Conservation (phyloP, 306 rosid species). For the Coriaria nepalensis region DNA sequence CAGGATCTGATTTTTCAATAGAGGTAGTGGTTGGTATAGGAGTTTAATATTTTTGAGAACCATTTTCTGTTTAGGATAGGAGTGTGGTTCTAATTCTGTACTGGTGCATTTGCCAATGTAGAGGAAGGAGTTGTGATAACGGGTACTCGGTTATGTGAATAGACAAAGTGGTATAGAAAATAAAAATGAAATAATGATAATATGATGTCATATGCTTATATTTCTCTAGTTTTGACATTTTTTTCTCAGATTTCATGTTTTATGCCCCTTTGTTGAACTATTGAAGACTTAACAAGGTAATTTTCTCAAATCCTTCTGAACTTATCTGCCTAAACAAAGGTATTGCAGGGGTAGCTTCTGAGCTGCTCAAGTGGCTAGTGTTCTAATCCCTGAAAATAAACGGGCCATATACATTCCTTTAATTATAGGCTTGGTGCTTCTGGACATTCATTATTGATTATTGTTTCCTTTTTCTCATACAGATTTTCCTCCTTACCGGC, state of each 20-base stretch:
- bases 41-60: constrained; percentile 45
- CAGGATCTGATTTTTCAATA: constrained; percentile 31
- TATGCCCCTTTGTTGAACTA: neutral
- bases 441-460: too few relatives aligned
- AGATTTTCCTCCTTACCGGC: too few relatives aligned
- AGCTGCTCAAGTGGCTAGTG: too few relatives aligned
- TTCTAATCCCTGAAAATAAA: too few relatives aligned
- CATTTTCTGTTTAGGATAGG: constrained; percentile 31
- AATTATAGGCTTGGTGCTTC: too few relatives aligned
- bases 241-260: constrained; percentile 2
- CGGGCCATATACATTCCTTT: too few relatives aligned
- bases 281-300: too few relatives aligned
- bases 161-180: constrained; percentile 82
- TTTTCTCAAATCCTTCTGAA: too few relatives aligned
- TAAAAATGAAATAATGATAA: constrained; percentile 46
- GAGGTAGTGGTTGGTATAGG: constrained; percentile 32
- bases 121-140: constrained; percentile 32
- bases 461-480: too few relatives aligned
- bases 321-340: neutral
- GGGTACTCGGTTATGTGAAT: constrained; percentile 57
- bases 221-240: constrained; percentile 5
- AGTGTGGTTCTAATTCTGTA: constrained; percentile 41
- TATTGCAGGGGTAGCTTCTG: too few relatives aligned
- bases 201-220: constrained; percentile 13
- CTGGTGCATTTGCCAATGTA: constrained; percentile 59